These are phyloP conservation scores for Eudorina sp. DNA, from an alignment of 139 green algal genomes.

Conservation along the genomic window DNA sequence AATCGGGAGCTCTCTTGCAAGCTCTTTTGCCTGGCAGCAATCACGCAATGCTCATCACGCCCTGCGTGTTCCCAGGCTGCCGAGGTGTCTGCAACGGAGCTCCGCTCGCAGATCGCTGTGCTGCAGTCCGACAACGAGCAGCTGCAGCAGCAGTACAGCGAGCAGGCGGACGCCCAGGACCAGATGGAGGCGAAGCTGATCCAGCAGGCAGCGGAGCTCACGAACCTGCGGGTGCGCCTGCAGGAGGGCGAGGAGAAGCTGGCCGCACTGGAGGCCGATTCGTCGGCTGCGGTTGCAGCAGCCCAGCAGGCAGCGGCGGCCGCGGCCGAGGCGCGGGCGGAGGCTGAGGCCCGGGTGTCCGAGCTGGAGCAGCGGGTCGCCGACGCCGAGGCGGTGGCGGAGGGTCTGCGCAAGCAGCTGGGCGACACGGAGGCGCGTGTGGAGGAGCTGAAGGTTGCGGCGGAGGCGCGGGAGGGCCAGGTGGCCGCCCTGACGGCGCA, in stretches of 20 bases:
- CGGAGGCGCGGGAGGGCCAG: background rate
- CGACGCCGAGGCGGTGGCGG: background rate
- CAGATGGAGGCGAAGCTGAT: conserved; percentile 46
- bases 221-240: background rate
- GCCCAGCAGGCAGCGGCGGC: background rate
- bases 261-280: background rate
- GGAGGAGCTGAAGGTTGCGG: background rate
- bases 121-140: conserved; percentile 25
- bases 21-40: no score
- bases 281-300: background rate
- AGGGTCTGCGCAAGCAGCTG: background rate
- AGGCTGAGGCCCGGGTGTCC: background rate
- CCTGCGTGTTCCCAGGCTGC: background rate
- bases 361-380: conserved; percentile 10
- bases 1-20: no score
- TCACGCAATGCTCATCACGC: no score
- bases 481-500: background rate
- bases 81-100: background rate
- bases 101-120: background rate
- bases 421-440: background rate
- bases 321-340: background rate
- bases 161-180: conserved; percentile 39
- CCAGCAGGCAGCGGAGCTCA: conserved; percentile 39
- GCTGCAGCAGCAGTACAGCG: conserved; percentile 53
- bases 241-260: background rate